Evolutionary conservation across 2,329 filamentous ascomycete species (phyloP).

Genomic region (Metarhizium brunneum): DNA sequence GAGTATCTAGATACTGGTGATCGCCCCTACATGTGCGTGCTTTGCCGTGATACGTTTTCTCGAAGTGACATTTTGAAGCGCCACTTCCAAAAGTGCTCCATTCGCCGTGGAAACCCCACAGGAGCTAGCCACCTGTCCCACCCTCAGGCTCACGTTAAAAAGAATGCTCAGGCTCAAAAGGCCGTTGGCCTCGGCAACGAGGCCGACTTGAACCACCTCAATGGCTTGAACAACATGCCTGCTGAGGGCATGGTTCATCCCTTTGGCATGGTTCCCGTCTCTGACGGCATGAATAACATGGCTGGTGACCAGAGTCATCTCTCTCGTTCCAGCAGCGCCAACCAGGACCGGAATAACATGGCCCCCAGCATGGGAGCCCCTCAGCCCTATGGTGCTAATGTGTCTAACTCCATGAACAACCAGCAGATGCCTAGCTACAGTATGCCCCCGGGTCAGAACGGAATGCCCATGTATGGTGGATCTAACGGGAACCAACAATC

Average conservation of each 20-base stretch:
- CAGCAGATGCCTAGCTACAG: constrained; percentile 56
- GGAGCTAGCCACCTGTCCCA: constrained; percentile 92
- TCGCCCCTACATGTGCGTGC: constrained; percentile 93
- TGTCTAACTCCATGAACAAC: constrained; percentile 53
- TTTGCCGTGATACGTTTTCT: constrained; percentile 97
- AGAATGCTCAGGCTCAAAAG: constrained; percentile 55
- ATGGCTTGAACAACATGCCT: constrained; percentile 49
- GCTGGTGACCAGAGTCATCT: constrained; percentile 52
- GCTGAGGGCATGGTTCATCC: constrained; percentile 48
- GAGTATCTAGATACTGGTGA: constrained; percentile 74
- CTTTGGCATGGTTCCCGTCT: constrained; percentile 46
- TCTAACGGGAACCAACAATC: constrained; percentile 52
- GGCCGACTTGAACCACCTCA: constrained; percentile 49
- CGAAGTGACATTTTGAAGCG: constrained; percentile 97
- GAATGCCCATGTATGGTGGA: constrained; percentile 53
- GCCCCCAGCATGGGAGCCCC: constrained; percentile 39
- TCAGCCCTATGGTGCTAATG: constrained; percentile 49
- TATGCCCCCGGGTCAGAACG: constrained; percentile 53
- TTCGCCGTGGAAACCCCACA: constrained; percentile 89
- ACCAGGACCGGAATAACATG: constrained; percentile 49
- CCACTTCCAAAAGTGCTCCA: constrained; percentile 98
- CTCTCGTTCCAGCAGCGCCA: constrained; percentile 49
- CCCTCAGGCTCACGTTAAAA: constrained; percentile 81
- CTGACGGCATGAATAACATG: constrained; percentile 51
- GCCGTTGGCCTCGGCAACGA: constrained; percentile 41